These are phyloP conservation scores for Amylocarpus encephaloides DNA, from an alignment of 2,329 filamentous ascomycete genomes.

Conservation along the genomic window DNA sequence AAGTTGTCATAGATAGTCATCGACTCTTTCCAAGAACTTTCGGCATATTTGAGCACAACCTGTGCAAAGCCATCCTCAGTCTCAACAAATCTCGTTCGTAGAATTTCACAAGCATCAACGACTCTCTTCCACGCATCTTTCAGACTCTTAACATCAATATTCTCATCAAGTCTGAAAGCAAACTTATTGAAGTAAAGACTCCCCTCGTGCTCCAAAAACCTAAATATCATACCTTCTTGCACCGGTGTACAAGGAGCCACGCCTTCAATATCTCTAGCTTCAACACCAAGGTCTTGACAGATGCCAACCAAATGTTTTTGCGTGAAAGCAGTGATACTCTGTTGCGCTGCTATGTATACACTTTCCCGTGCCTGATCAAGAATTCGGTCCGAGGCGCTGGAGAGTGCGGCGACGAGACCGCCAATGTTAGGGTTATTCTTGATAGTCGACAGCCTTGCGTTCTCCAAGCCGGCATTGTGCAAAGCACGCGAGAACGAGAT, in stretches of 20 bases:
- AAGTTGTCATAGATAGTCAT: slow-evolving; percentile 20
- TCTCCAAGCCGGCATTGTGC: slow-evolving; percentile 53
- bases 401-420: slow-evolving; percentile 37
- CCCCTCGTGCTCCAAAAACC: slow-evolving; percentile 50
- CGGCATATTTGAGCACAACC: slow-evolving; percentile 47
- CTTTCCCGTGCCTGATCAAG: slow-evolving; percentile 13
- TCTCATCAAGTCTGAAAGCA: slow-evolving; percentile 45
- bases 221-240: slow-evolving; percentile 79
- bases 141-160: slow-evolving; percentile 43
- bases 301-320: slow-evolving; percentile 26
- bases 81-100: slow-evolving; percentile 66
- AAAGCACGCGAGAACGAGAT: slow-evolving; percentile 62
- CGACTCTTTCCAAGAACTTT: slow-evolving; percentile 40
- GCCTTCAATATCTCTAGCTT: slow-evolving; percentile 54
- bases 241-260: slow-evolving; percentile 79
- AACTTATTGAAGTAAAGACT: slow-evolving; percentile 76
- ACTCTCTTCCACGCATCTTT: slow-evolving; percentile 51
- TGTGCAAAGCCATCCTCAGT: slow-evolving; percentile 75
- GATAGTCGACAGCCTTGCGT: slow-evolving; percentile 58
- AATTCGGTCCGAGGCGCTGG: neutral
- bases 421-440: slow-evolving; percentile 53
- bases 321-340: slow-evolving; percentile 36
- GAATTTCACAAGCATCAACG: slow-evolving; percentile 49
- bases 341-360: slow-evolving; percentile 31
- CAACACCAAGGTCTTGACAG: slow-evolving; percentile 44